phyloP scores from a whole-genome alignment of 2,329 filamentous ascomycete species.

The Apiospora hydei region DNA sequence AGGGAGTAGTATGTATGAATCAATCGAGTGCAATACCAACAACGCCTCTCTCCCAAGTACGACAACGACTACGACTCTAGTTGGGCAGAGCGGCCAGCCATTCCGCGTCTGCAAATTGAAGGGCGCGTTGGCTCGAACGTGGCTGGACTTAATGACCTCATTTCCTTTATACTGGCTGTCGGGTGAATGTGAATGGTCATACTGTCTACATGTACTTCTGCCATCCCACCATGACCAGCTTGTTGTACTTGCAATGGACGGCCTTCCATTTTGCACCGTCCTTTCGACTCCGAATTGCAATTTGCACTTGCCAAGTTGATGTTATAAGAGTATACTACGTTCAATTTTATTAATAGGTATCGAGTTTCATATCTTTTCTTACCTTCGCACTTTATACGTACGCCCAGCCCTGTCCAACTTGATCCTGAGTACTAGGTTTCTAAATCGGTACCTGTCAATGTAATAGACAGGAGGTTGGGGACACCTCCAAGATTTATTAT shows the following conservation, averaged over 20 bases:
- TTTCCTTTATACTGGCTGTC: neutral
- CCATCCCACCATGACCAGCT: neutral
- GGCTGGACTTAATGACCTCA: constrained; percentile 8
- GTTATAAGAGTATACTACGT: neutral
- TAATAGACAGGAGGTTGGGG: too few species aligned
- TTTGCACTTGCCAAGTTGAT: neutral
- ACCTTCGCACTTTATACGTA: too few species aligned
- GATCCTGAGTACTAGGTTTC: too few species aligned
- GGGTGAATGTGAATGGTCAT: neutral
- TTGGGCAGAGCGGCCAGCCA: neutral
- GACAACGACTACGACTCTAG: neutral
- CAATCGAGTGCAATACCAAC: neutral
- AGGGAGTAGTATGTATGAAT: neutral
- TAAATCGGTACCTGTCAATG: too few species aligned
- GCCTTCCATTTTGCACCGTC: neutral
- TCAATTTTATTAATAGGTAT: neutral
- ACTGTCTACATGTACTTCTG: neutral
- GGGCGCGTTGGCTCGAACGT: neutral
- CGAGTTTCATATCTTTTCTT: too few species aligned
- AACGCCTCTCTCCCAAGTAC: neutral
- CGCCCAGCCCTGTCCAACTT: too few species aligned
- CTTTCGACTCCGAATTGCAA: neutral
- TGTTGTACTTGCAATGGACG: neutral
- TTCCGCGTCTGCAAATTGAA: neutral
- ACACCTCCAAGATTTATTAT: too few species aligned